These are phyloP conservation scores for Lavandula angustifolia DNA, from an alignment of 257 asterid species.

Conservation along the genomic window DNA sequence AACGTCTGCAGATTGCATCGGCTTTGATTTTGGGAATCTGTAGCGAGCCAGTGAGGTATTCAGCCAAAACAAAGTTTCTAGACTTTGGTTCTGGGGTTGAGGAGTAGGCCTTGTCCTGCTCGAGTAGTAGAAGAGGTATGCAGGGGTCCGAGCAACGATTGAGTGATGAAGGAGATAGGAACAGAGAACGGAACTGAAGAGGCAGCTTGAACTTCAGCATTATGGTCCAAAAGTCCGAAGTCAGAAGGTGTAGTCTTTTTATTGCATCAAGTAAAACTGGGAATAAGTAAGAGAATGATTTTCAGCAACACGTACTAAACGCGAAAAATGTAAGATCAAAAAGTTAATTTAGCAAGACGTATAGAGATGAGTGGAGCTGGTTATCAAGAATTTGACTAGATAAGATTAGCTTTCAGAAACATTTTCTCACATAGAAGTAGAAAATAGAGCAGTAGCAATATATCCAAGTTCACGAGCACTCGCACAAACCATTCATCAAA, in stretches of 20 bases:
- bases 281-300: no score
- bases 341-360: no score
- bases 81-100: not conserved
- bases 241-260: not conserved
- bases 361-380: no score
- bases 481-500: conserved; percentile 17
- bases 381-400: no score
- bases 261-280: not conserved
- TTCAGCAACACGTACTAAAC: no score
- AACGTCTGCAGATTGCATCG: not conserved
- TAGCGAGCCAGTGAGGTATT: conserved; percentile 8
- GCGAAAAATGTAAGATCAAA: no score
- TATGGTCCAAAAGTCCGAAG: not conserved
- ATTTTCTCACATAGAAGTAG: no score
- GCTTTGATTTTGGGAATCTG: conserved; percentile 18
- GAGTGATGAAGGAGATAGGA: not conserved
- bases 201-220: conserved; percentile 6
- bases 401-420: no score
- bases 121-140: not conserved
- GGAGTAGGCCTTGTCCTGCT: conserved; percentile 15
- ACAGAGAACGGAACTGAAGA: not conserved
- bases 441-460: no score
- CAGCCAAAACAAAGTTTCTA: not conserved
- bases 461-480: no score
- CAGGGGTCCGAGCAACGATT: not conserved